Evolutionary conservation across 495 filamentous ascomycete species (phyloP).

Genomic region (Friedmanniomyces simplex): DNA sequence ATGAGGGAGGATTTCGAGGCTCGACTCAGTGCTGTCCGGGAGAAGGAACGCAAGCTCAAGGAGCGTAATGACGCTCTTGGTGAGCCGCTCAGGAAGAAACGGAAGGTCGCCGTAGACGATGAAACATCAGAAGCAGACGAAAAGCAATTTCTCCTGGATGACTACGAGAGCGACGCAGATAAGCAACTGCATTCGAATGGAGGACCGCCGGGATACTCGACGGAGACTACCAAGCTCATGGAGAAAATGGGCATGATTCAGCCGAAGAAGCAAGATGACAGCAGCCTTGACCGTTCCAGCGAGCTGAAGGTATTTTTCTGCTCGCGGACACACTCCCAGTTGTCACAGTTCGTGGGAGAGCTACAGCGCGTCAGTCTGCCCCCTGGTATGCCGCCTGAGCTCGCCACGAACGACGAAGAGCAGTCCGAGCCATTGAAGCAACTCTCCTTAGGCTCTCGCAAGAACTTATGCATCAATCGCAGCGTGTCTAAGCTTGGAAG

Average conservation of each 20-base stretch:
- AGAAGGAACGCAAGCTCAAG: constrained; percentile 55
- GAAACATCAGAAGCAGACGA: constrained; percentile 48
- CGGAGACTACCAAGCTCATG: constrained; percentile 55
- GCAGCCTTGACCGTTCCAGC: constrained; percentile 44
- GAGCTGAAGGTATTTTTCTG: constrained; percentile 68
- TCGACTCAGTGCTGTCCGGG: constrained; percentile 55
- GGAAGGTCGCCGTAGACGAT: constrained; percentile 26
- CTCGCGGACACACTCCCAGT: constrained; percentile 88
- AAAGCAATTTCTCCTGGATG: constrained; percentile 60
- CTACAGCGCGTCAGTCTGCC: constrained; percentile 73
- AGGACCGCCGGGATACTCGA: constrained; percentile 37
- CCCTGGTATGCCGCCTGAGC: constrained; percentile 36
- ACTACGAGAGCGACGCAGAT: constrained; percentile 62
- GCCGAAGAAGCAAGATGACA: constrained; percentile 39
- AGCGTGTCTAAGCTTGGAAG: constrained; percentile 61
- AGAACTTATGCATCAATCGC: constrained; percentile 87
- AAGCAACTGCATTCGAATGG: constrained; percentile 24
- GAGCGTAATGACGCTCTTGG: constrained; percentile 35
- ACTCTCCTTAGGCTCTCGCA: constrained; percentile 77
- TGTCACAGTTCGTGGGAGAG: constrained; percentile 89
- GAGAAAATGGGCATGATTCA: constrained; percentile 38
- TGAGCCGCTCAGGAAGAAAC: constrained; percentile 41
- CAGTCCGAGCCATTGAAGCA: constrained; percentile 54
- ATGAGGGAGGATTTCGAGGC: constrained; percentile 61
- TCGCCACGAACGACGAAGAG: constrained; percentile 43